phyloP scores from a whole-genome alignment of 805 yeast genomes.

The Metschnikowia kunwiensis region DNA sequence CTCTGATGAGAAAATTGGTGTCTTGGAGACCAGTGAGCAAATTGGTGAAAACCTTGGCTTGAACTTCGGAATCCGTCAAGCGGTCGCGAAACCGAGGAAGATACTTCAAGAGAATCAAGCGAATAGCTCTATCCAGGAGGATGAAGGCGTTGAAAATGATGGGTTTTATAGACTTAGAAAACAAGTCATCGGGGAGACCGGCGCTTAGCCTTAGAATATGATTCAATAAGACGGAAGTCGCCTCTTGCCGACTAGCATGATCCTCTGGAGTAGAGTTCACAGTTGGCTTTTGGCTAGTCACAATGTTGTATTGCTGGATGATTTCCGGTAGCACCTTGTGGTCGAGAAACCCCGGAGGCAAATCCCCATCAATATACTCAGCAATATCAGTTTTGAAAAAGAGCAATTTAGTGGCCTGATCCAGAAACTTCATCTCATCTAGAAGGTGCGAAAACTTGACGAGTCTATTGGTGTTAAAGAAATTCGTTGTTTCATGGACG shows the following conservation, averaged over 20 bases:
- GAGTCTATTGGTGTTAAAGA: constrained; percentile 42
- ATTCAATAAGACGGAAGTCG: constrained; percentile 37
- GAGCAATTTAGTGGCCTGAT: constrained; percentile 50
- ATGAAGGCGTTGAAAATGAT: constrained; percentile 60
- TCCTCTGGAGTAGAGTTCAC: constrained; percentile 29
- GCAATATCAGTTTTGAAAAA: constrained; percentile 35
- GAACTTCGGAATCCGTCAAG: constrained; percentile 59
- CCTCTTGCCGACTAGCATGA: constrained; percentile 34
- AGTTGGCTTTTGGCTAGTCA: constrained; percentile 26
- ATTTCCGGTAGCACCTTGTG: constrained; percentile 71
- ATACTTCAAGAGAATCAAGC: constrained; percentile 66
- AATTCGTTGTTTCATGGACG: constrained; percentile 22
- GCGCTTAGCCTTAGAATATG: constrained; percentile 38
- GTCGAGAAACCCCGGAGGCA: constrained; percentile 55
- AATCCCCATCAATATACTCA: constrained; percentile 23
- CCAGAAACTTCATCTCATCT: constrained; percentile 53
- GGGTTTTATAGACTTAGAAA: constrained; percentile 51
- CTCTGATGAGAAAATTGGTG: constrained; percentile 74
- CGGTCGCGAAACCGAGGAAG: constrained; percentile 53
- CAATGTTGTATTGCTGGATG: constrained; percentile 34
- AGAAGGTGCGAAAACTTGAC: constrained; percentile 52
- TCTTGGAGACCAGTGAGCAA: constrained; percentile 83
- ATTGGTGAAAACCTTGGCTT: constrained; percentile 63
- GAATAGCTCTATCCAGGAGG: constrained; percentile 70
- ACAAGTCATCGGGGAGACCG: constrained; percentile 29